Evolutionary conservation across 208 protist genomes (phyloP), one percentile per base, ranked within the genome.

Genomic region (Wallacemonas rigidus): DNA sequence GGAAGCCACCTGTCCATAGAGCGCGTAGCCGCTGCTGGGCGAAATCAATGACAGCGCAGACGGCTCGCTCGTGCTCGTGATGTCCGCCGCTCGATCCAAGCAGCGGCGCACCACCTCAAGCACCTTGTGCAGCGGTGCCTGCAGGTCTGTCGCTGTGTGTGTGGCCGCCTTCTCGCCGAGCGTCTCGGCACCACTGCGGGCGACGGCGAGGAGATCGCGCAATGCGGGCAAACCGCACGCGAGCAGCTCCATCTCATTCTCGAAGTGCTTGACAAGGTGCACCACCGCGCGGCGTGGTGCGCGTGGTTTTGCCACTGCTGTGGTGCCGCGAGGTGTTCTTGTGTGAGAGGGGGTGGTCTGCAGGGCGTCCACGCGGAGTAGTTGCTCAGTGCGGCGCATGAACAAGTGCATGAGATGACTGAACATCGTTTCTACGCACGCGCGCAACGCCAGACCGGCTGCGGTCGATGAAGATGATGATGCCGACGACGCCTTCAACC

Each of bases 1-100:
- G 11, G 86, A 75, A 11, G 84, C 80, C 4, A 88, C 79, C 61
- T 89, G 83, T 26, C 86, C 86, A 75, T 91, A 90, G 17, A 94
- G 74, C 5, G 85, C 78, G 65, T 89, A 90, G 48, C 67, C 77
- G 48, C 61, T 50, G 38, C 69, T 62, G 2, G 76, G 41, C 8
- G 55, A 63, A 14, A 53, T 26, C 54, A 72, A 45, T 36, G 38
- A 57, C 64, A 47, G 36, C 38, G 62, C 15, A 38, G 40, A 48
- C 44, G 0, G 62, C 15, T 6, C 47, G 62, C 26, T 4, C 8
- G 15, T 74, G 58, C 14, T 45, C 5, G 48, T 38, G 17, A 35
- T 43, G 45, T 11, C 50, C 14, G 14, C 17, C 2, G 26, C 11
- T 14, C 35, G 55, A 26, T n/a, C 56, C 50, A 50, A 55, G 8